Conservation (phyloP, 2,329 filamentous ascomycete species). For the Ophiostoma angusticollis region DNA sequence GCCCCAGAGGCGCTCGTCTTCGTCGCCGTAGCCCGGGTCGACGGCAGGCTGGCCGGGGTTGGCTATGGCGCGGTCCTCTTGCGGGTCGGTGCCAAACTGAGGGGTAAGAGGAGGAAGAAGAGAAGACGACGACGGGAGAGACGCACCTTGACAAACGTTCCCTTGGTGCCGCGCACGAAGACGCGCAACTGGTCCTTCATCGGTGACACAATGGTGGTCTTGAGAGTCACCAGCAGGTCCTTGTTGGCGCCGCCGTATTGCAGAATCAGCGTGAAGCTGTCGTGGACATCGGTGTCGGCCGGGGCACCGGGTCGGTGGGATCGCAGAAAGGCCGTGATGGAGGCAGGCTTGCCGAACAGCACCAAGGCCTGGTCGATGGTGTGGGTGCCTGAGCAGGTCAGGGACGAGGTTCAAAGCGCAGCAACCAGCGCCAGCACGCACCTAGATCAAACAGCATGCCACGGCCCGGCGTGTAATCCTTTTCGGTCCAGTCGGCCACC, state of each 20-base stretch:
- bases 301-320: slow-evolving; percentile 29
- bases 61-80: slow-evolving; percentile 20
- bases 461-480: slow-evolving; percentile 22
- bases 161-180: slow-evolving; percentile 49
- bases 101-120: background rate
- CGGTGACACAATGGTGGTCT: slow-evolving; percentile 44
- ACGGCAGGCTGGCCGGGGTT: slow-evolving; percentile 10
- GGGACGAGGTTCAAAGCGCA: too few species aligned
- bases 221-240: slow-evolving; percentile 41
- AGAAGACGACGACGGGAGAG: background rate
- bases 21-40: slow-evolving; percentile 21
- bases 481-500: slow-evolving; percentile 20
- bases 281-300: slow-evolving; percentile 26
- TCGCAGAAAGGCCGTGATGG: slow-evolving; percentile 43
- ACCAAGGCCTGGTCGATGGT: slow-evolving; percentile 48
- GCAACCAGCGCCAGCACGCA: too few species aligned
- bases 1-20: slow-evolving; percentile 24
- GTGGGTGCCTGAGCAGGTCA: slow-evolving; percentile 46
- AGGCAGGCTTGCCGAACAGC: slow-evolving; percentile 44
- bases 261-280: slow-evolving; percentile 42
- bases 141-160: slow-evolving; percentile 28
- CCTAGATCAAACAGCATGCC: slow-evolving; percentile 28
- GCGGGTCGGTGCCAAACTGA: slow-evolving; percentile 20
- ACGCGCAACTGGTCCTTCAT: slow-evolving; percentile 47
- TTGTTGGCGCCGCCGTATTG: slow-evolving; percentile 34